Evolutionary conservation across 768 basidiomycete species (phyloP), one percentile per base, ranked within the genome.

Genomic region (Pleurotus platypus): DNA sequence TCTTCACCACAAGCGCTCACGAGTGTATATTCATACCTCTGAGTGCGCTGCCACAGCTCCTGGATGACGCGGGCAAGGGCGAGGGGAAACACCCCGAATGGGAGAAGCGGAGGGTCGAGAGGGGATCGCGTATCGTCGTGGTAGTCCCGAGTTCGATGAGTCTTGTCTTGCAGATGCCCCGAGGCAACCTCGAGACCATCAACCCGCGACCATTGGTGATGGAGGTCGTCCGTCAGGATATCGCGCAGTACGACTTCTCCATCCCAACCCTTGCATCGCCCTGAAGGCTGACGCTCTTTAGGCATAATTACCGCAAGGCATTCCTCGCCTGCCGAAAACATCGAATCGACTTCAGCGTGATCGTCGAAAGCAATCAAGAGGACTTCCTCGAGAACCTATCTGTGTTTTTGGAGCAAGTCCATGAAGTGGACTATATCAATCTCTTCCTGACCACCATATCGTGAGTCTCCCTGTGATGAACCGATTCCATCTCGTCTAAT

Each of bases 111-210:
- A 82, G 90, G 16, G 82, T 98, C 1, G 97, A 99, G 70, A 76
- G 97, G 27, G 97, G 97, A 3, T 87, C 92, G 5, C 75, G 88
- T 58, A 94, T 98, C 35, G 94, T 98, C 3, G 85, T 88, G 0
- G 90, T 88, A 11, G 87, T 97, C 0, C 89, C 94, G 0, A 93
- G 87, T 58, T 74, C 84, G 6, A 98, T 95, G 92, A 86, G 81
- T 63, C 70, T 99, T 35, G 90, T 98, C 0, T 74, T 99, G 8
- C 97, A 99, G 72, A 98, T 98, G 96, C 97, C 96, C 0, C 76
- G 97, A 61, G 97, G 97, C 1, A 98, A 98, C 70, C 67, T 99
- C 59, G 97, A 99, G 74, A 98, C 94, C 1, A 87, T 99, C 54
- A 92, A 89, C 64, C 97, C 97, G 2, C 78, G 97, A 43, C 90